Evolutionary conservation across 805 yeast species (phyloP).

Genomic region (Yarrowia sp.): DNA sequence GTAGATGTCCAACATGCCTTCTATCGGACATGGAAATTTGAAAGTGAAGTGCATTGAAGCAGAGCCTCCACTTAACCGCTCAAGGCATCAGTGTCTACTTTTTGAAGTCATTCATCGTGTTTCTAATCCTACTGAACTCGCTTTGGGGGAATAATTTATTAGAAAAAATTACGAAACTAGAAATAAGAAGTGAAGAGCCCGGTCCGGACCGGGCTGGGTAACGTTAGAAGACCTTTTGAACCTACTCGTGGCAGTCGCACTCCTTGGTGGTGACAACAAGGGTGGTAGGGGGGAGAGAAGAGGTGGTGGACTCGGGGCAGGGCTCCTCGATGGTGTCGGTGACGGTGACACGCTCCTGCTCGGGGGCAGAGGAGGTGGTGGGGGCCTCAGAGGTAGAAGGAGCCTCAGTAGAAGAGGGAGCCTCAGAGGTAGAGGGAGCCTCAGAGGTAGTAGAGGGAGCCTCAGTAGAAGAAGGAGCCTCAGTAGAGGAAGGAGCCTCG

Average conservation of each 20-base stretch:
- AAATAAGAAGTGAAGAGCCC: conserved; percentile 9
- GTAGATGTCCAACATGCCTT: too few species aligned
- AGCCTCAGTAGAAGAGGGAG: conserved; percentile 10
- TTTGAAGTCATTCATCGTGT: too few species aligned
- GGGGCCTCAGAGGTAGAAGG: conserved; percentile 3
- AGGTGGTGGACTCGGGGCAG: conserved; percentile 3
- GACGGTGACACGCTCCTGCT: neutral
- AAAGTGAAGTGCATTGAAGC: too few species aligned
- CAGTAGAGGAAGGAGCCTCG: conserved; percentile 2
- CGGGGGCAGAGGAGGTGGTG: neutral
- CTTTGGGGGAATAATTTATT: too few species aligned
- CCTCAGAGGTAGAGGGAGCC: neutral
- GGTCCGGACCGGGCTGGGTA: neutral
- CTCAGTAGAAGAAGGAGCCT: conserved; percentile 1
- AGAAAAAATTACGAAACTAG: neutral
- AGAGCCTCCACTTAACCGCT: too few species aligned
- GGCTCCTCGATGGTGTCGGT: conserved; percentile 10
- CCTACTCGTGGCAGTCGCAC: conserved; percentile 15
- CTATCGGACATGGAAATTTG: too few species aligned
- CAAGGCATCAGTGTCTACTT: too few species aligned
- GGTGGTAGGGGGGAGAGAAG: conserved; percentile 10
- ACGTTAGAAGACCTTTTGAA: neutral
- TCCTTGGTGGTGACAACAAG: conserved; percentile 25
- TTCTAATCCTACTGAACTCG: too few species aligned
- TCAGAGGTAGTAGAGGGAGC: neutral